Conservation (phyloP, 179 eudicot species). For the Sideroxylon spinosum region DNA sequence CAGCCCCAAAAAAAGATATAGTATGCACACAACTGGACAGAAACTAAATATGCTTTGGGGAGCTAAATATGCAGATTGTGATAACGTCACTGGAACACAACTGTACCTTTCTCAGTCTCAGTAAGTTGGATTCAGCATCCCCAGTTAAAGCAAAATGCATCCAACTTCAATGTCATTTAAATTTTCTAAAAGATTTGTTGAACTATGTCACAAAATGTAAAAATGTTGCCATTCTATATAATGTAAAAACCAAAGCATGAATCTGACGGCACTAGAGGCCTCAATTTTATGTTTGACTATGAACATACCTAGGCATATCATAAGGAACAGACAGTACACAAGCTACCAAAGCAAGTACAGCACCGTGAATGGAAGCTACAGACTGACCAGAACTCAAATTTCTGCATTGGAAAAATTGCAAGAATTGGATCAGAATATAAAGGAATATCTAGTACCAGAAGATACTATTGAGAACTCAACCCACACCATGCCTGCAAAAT, state of each 20-base stretch:
- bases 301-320: slow-evolving; percentile 91
- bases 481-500: neutral
- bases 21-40: no score
- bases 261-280: neutral
- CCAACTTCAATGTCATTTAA: neutral
- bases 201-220: neutral
- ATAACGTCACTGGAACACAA: neutral
- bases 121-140: slow-evolving; percentile 3
- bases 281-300: neutral
- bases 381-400: slow-evolving; percentile 42
- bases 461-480: neutral
- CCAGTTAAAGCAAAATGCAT: neutral
- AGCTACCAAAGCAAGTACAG: slow-evolving; percentile 86
- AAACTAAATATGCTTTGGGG: neutral
- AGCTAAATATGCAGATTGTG: slow-evolving; percentile 1
- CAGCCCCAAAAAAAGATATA: no score
- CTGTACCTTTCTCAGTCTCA: neutral
- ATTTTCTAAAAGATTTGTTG: no score
- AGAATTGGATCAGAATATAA: neutral
- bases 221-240: neutral
- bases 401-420: slow-evolving; percentile 33
- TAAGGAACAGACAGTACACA: slow-evolving; percentile 90
- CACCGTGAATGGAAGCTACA: slow-evolving; percentile 72
- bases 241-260: neutral
- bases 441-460: neutral